These are phyloP conservation scores for Kokia cookei DNA, from an alignment of 441 rosid species.

Conservation along the genomic window DNA sequence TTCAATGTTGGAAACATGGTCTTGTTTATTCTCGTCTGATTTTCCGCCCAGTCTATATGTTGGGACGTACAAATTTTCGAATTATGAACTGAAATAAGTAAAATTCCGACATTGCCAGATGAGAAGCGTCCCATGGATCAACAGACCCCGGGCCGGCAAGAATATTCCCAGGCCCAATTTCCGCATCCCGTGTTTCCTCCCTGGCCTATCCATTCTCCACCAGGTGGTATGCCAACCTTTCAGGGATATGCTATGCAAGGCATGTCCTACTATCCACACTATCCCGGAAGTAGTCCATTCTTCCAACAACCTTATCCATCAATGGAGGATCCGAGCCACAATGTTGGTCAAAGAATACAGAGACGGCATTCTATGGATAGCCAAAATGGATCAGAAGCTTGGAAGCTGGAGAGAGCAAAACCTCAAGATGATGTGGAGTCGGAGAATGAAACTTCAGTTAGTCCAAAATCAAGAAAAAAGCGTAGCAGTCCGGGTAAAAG, in stretches of 20 bases:
- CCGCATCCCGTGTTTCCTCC: constrained; percentile 68
- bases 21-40: not conserved
- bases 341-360: constrained; percentile 45
- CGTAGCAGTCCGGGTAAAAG: constrained; percentile 48
- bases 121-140: constrained; percentile 52
- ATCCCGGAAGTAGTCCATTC: constrained; percentile 60
- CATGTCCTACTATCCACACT: constrained; percentile 67
- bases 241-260: constrained; percentile 90
- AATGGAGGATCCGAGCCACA: constrained; percentile 48
- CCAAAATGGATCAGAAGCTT: constrained; percentile 35
- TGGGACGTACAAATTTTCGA: not conserved
- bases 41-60: not conserved
- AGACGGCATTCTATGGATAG: constrained; percentile 61
- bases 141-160: constrained; percentile 45
- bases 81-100: not conserved
- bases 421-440: constrained; percentile 39
- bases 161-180: constrained; percentile 69
- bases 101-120: constrained; percentile 34
- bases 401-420: constrained; percentile 44
- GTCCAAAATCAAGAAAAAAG: constrained; percentile 28
- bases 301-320: constrained; percentile 62
- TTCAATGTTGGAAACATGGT: not conserved
- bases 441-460: constrained; percentile 28
- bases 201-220: constrained; percentile 90
- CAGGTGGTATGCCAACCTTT: constrained; percentile 62